Percentiles rank a stretch among this genome's conserved stretches.
These are phyloP conservation scores for Quercus mongolica DNA, from an alignment of 306 rosid species.

Conservation along the genomic window DNA sequence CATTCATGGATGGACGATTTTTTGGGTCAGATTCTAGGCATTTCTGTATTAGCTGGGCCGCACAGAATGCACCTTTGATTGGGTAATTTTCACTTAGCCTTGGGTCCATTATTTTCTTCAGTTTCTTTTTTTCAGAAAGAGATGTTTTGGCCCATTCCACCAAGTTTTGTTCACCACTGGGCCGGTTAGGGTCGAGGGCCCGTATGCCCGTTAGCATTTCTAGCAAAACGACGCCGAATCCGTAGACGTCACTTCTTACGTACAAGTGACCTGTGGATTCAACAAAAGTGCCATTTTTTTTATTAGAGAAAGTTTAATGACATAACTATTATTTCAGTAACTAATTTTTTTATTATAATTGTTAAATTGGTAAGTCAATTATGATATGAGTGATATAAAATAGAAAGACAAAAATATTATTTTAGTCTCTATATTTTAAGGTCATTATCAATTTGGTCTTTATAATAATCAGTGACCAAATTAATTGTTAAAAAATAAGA, in stretches of 20 bases:
- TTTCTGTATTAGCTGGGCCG: constrained; percentile 41
- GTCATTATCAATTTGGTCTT: too few relatives aligned
- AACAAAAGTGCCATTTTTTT: too few relatives aligned
- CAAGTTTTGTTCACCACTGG: constrained; percentile 27
- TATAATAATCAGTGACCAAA: too few relatives aligned
- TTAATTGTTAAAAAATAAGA: too few relatives aligned
- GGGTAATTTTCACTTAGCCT: constrained; percentile 34
- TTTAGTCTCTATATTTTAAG: too few relatives aligned
- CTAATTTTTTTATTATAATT: too few relatives aligned
- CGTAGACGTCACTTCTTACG: constrained; percentile 81
- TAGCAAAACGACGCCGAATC: constrained; percentile 83
- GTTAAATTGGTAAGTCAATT: too few relatives aligned
- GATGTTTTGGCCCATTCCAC: constrained; percentile 37
- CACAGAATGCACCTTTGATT: constrained; percentile 31
- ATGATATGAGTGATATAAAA: too few relatives aligned
- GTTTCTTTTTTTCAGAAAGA: constrained; percentile 40
- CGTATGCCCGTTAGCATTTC: constrained; percentile 62
- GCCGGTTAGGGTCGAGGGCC: constrained; percentile 50
- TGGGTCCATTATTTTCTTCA: constrained; percentile 50
- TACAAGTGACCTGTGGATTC: constrained; percentile 67
- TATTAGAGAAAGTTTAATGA: too few relatives aligned
- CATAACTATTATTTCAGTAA: too few relatives aligned
- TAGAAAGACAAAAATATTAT: too few relatives aligned
- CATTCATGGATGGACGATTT: constrained; percentile 63
- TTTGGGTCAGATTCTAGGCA: constrained; percentile 61